Evolutionary conservation across 495 filamentous ascomycete species (phyloP).

Genomic region (Penicillium coprophilum): DNA sequence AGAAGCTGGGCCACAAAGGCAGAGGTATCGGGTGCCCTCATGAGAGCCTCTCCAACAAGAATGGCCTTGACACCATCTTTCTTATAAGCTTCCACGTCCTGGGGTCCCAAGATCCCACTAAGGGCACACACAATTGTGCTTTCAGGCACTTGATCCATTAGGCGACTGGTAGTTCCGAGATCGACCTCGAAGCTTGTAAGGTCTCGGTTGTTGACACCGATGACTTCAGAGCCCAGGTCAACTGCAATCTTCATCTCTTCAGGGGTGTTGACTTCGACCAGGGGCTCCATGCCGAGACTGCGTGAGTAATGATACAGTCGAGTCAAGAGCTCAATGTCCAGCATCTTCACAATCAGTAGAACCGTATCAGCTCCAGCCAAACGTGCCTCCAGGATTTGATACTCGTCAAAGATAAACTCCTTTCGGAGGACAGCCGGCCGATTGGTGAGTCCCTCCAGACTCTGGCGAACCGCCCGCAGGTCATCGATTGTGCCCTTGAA

Average conservation of each 20-base stretch:
- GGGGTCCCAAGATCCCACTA: slow-evolving; percentile 88
- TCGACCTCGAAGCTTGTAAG: slow-evolving; percentile 96
- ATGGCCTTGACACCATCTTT: slow-evolving; percentile 89
- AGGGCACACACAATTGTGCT: slow-evolving; percentile 92
- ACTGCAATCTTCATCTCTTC: slow-evolving; percentile 91
- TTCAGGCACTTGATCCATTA: slow-evolving; percentile 80
- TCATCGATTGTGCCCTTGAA: slow-evolving; percentile 98
- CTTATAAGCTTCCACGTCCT: slow-evolving; percentile 85
- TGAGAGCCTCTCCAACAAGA: slow-evolving; percentile 92
- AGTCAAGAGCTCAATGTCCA: slow-evolving; percentile 70
- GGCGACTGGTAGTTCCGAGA: slow-evolving; percentile 84
- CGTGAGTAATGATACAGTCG: slow-evolving; percentile 83
- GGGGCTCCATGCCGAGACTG: slow-evolving; percentile 92
- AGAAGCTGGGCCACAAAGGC: slow-evolving; percentile 81
- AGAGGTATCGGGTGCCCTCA: slow-evolving; percentile 79
- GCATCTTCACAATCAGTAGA: slow-evolving; percentile 97
- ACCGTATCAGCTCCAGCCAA: slow-evolving; percentile 94
- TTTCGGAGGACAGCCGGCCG: slow-evolving; percentile 90
- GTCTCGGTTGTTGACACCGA: slow-evolving; percentile 97
- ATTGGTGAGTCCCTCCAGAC: slow-evolving; percentile 84
- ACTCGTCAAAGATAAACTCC: slow-evolving; percentile 97
- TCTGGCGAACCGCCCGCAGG: slow-evolving; percentile 81
- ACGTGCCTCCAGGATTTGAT: slow-evolving; percentile 94
- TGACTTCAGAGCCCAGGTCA: slow-evolving; percentile 84
- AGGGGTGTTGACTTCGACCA: slow-evolving; percentile 93